Conservation (phyloP, 148 eudicot species). For the Selenicereus undatus region DNA sequence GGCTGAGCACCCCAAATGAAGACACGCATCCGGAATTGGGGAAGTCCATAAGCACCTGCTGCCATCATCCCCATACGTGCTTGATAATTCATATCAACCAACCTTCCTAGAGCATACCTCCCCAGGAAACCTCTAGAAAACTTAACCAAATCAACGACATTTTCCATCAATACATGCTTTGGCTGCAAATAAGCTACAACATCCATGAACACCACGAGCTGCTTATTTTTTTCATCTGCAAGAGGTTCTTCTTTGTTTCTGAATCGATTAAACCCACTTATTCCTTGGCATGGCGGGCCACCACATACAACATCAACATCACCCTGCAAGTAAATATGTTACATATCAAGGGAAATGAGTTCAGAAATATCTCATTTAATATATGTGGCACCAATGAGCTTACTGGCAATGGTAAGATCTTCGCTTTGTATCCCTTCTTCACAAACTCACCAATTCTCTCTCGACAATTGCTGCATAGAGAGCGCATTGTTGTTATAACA, state of each 20-base stretch:
- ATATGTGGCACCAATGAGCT: conserved; percentile 8
- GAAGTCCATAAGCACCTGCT: conserved; percentile 77
- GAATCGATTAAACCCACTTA: conserved; percentile 79
- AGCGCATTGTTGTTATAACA: background rate
- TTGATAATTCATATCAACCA: conserved; percentile 70
- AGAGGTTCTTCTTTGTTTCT: conserved; percentile 50
- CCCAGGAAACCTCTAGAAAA: conserved; percentile 59
- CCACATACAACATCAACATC: conserved; percentile 74
- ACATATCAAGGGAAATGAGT: background rate
- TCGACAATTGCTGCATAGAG: conserved; percentile 37
- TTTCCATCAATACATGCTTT: conserved; percentile 65
- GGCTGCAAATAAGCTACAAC: conserved; percentile 60
- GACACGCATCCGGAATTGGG: conserved; percentile 75
- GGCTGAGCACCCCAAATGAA: conserved; percentile 75
- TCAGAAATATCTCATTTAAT: background rate
- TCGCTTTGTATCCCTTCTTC: conserved; percentile 35
- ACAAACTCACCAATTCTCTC: conserved; percentile 61
- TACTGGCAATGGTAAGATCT: conserved; percentile 69
- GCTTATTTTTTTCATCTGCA: conserved; percentile 48
- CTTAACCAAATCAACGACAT: conserved; percentile 65
- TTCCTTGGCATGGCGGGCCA: conserved; percentile 91
- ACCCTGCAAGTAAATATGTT: conserved; percentile 38
- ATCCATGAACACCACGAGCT: conserved; percentile 63
- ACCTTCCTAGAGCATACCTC: conserved; percentile 62
- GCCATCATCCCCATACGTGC: conserved; percentile 78